phyloP scores from a whole-genome alignment of 306 rosid species.

The Cajanus cajan region DNA sequence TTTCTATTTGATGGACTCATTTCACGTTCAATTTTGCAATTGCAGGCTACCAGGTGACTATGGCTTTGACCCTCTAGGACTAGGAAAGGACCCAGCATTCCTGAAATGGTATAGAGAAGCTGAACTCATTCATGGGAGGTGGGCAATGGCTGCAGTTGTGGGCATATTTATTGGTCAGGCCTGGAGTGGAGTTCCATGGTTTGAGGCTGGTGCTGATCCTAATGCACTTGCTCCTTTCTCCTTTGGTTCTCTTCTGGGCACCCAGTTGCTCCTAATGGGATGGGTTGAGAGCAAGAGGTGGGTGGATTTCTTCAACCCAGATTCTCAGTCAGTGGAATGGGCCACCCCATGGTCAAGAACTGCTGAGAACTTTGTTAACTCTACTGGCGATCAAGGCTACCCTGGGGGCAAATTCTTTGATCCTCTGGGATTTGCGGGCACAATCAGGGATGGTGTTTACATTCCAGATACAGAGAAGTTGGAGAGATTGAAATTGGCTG shows the following conservation, averaged over 20 bases:
- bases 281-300: conserved; percentile 99
- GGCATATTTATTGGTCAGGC: conserved; percentile 97
- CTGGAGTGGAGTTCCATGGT: conserved; percentile 99
- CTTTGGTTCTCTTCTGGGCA: conserved; percentile 88
- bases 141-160: conserved; percentile 97
- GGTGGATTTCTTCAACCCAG: conserved; percentile 98
- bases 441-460: conserved; percentile 60
- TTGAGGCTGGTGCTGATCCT: conserved; percentile 94
- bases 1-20: not conserved
- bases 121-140: conserved; percentile 96
- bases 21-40: not conserved
- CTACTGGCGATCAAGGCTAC: conserved; percentile 93
- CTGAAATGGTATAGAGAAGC: conserved; percentile 99
- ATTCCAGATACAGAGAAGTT: conserved; percentile 69
- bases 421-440: conserved; percentile 77
- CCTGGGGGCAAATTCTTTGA: conserved; percentile 97
- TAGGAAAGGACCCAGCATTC: conserved; percentile 90
- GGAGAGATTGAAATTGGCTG: conserved; percentile 85
- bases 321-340: conserved; percentile 93
- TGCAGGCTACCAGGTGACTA: conserved; percentile 93
- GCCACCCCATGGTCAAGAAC: conserved; percentile 98
- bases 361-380: conserved; percentile 77
- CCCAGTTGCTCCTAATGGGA: conserved; percentile 90
- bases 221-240: conserved; percentile 94
- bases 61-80: conserved; percentile 94